Evolutionary conservation across 2,329 filamentous ascomycete species (phyloP).

Genomic region (Colletotrichum coccodes): DNA sequence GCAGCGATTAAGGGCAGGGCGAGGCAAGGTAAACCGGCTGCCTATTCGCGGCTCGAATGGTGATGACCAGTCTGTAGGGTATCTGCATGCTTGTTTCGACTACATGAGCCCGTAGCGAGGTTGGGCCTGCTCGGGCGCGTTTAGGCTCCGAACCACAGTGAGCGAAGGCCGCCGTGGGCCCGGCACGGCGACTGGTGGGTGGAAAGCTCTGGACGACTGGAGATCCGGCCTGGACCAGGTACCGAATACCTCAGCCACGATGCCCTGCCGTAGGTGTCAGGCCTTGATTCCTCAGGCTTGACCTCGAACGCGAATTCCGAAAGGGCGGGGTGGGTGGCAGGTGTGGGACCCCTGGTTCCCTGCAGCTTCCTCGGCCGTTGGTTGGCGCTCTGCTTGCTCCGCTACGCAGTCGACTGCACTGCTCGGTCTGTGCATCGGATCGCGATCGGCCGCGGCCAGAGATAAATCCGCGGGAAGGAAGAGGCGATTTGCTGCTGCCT

Average conservation of each 20-base stretch:
- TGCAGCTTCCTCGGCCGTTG: not conserved
- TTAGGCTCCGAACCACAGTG: slow-evolving; percentile 7
- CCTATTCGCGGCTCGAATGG: not conserved
- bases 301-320: too few relatives aligned
- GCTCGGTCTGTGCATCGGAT: not conserved
- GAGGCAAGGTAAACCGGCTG: not conserved
- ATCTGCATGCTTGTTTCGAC: slow-evolving; percentile 20
- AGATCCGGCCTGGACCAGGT: not conserved
- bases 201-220: not conserved
- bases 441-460: slow-evolving; percentile 24
- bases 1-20: not conserved
- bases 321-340: too few relatives aligned
- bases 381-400: not conserved
- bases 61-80: not conserved
- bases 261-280: not conserved
- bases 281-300: not conserved
- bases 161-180: not conserved
- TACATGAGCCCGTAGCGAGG: slow-evolving; percentile 12
- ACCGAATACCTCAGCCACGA: not conserved
- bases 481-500: not conserved
- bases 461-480: not conserved
- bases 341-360: slow-evolving; percentile 6
- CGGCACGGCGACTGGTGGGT: slow-evolving; percentile 4
- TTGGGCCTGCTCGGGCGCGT: slow-evolving; percentile 24
- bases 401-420: too few relatives aligned